Evolutionary conservation across 2,329 filamentous ascomycete species (phyloP), one percentile per base, ranked within the genome.

Genomic region (Alternaria infectoria): DNA sequence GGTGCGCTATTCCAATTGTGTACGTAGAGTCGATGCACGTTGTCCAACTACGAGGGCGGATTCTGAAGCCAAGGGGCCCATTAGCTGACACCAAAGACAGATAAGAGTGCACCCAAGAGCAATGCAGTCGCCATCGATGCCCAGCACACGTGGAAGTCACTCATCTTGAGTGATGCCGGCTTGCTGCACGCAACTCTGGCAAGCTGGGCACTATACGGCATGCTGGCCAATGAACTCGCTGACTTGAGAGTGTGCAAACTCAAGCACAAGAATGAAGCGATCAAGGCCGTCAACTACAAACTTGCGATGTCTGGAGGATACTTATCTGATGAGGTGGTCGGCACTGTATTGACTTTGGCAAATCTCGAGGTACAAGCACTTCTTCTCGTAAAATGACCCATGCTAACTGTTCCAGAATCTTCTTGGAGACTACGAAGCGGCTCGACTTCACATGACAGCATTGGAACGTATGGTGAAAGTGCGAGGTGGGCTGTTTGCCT

Each of bases 141-240:
- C 13, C 59, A 61, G 6, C 59, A 66, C 30, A 71, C 71, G 5
- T 76, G 72, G 73, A 70, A 64, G 64, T 49, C 62, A 3, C 71
- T 75, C 57, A 66, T 74, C 23, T 62, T 66, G 1, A 58, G 63
- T n/a, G 72, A 75, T 36, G 66, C 69, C 1, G 70, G 70, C 9
- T 32, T 76, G 6, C 47, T 74, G 8, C 74, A 76, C 49, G 71
- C 70, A 1, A 74, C 73, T 2, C 50, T 76, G 13, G 73, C 74
- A n/a, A 74, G 70, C 12, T 74, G 73, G 71, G 74, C 73, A 21
- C 54, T 76, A 10, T 74, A 75, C 36, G 70, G 70, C 11, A 62
- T 70, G 30, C 59, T 76, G 6, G 64, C 65, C 7, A 57, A 58
- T 26, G 66, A 65, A 2, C 43, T 66, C 47, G 59, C 28, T 25